phyloP scores from a whole-genome alignment of 2,329 filamentous ascomycete species.

The Exophiala calicioides region DNA sequence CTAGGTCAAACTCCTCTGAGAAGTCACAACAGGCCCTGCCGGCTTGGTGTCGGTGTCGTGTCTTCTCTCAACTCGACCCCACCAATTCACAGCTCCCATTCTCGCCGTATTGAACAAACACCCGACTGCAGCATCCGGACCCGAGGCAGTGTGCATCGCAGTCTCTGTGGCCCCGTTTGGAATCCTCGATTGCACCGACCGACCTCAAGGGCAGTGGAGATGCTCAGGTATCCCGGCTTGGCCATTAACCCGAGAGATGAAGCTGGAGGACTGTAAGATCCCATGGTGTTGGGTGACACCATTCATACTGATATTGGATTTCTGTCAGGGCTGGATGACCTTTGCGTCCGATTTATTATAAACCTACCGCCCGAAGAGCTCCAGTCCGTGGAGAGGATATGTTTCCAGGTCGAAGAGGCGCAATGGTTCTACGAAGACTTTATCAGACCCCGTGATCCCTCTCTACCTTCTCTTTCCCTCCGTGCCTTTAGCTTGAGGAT shows the following conservation, averaged over 20 bases:
- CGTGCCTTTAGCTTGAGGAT: conserved; percentile 85
- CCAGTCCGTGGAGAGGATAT: conserved; percentile 86
- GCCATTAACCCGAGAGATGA: conserved; percentile 62
- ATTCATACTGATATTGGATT: conserved; percentile 13
- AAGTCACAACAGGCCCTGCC: no score
- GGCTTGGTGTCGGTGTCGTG: neutral
- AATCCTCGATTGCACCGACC: conserved; percentile 4
- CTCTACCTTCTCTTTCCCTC: conserved; percentile 80
- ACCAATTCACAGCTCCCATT: neutral
- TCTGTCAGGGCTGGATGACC: conserved; percentile 82
- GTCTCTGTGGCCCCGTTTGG: neutral
- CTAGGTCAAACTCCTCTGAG: no score
- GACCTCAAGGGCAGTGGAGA: conserved; percentile 46
- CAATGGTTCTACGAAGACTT: conserved; percentile 99
- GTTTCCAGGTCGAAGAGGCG: conserved; percentile 97
- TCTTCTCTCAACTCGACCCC: neutral
- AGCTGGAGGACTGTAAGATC: conserved; percentile 77
- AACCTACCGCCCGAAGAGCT: conserved; percentile 93
- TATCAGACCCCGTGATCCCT: conserved; percentile 83
- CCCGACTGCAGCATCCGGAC: conserved; percentile 11
- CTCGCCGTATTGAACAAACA: neutral
- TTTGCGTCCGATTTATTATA: conserved; percentile 96
- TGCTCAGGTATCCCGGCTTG: conserved; percentile 58
- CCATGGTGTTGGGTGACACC: neutral
- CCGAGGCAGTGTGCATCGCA: conserved; percentile 15